Evolutionary conservation across 1,284 basidiomycete species (phyloP).

Genomic region (Lentinula novae-zelandiae): DNA sequence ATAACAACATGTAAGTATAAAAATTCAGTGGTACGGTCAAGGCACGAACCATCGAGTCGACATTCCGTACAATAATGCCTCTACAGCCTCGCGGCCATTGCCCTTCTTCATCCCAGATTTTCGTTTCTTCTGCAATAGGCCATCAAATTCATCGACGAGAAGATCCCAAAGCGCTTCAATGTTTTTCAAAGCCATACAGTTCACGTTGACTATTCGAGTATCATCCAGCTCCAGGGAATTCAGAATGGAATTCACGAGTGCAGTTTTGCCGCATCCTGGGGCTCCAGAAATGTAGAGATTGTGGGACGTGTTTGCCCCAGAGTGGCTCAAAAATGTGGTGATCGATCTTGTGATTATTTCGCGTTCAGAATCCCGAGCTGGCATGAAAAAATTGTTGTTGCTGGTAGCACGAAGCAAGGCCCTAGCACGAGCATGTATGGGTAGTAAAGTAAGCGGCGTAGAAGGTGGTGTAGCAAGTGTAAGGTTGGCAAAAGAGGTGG

Average conservation of each 20-base stretch:
- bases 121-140: slow-evolving; percentile 8
- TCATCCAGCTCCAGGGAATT: slow-evolving; percentile 31
- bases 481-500: slow-evolving; percentile 39
- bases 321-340: slow-evolving; percentile 37
- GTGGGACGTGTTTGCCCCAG: slow-evolving; percentile 25
- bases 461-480: slow-evolving; percentile 53
- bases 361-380: slow-evolving; percentile 65
- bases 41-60: slow-evolving; percentile 54
- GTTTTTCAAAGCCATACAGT: slow-evolving; percentile 72
- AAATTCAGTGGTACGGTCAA: slow-evolving; percentile 1
- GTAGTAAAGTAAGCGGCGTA: slow-evolving; percentile 47
- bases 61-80: slow-evolving; percentile 34
- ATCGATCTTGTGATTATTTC: slow-evolving; percentile 56
- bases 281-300: slow-evolving; percentile 77
- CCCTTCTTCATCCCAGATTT: slow-evolving; percentile 21
- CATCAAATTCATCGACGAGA: slow-evolving; percentile 53
- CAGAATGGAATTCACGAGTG: slow-evolving; percentile 66
- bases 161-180: slow-evolving; percentile 68
- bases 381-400: slow-evolving; percentile 45
- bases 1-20: slow-evolving; percentile 13
- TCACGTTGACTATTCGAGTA: slow-evolving; percentile 56
- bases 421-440: slow-evolving; percentile 62
- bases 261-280: slow-evolving; percentile 81
- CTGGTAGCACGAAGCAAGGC: slow-evolving; percentile 68
- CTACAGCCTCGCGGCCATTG: slow-evolving; percentile 43